Evolutionary conservation across 2,329 filamentous ascomycete genomes (phyloP).

Genomic region (Emericellopsis atlantica): DNA sequence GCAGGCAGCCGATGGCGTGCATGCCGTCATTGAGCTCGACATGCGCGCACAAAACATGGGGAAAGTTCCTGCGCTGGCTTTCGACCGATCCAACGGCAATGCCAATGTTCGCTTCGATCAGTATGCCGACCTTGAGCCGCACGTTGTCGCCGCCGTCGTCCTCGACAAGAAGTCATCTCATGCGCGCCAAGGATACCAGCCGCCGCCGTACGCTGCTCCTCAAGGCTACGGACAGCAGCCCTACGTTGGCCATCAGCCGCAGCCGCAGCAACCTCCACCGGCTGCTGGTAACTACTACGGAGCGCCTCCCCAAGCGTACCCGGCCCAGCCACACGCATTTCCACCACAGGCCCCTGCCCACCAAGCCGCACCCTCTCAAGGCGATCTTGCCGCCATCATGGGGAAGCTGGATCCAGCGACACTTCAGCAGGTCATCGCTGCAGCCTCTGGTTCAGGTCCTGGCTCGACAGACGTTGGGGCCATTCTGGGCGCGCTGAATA

Average conservation of each 20-base stretch:
- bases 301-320: conserved; percentile 14
- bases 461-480: conserved; percentile 31
- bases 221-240: conserved; percentile 17
- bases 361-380: conserved; percentile 14
- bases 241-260: conserved; percentile 6
- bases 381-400: conserved; percentile 53
- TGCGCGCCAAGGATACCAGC: conserved; percentile 16
- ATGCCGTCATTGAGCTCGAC: conserved; percentile 70
- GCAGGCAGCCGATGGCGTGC: conserved; percentile 79
- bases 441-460: conserved; percentile 13
- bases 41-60: conserved; percentile 54
- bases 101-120: conserved; percentile 75
- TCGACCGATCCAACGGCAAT: conserved; percentile 64
- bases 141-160: conserved; percentile 70
- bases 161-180: conserved; percentile 48
- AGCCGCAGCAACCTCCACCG: conserved; percentile 4
- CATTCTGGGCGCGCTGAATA: conserved; percentile 26
- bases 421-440: conserved; percentile 57
- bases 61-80: conserved; percentile 73
- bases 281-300: conserved; percentile 4
- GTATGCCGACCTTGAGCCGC: conserved; percentile 71
- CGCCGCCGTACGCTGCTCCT: conserved; percentile 14
- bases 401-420: conserved; percentile 55
- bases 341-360: conserved; percentile 17
- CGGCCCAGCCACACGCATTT: conserved; percentile 16